These are phyloP conservation scores for Golubevia pallescens DNA, from an alignment of 1,284 basidiomycete genomes.

Conservation along the genomic window DNA sequence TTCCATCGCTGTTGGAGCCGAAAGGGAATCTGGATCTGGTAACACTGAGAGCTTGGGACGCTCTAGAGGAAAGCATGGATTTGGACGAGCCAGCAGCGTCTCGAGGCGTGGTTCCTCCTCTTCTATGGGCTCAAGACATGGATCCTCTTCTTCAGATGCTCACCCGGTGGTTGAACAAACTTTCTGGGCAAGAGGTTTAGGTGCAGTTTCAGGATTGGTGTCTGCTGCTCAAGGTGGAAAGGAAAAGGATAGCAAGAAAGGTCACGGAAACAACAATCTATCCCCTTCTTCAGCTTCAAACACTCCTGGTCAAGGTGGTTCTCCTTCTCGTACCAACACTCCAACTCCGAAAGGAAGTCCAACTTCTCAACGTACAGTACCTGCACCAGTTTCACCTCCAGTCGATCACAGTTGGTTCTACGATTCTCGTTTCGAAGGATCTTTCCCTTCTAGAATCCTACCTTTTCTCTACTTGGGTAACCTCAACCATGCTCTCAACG, in stretches of 20 bases:
- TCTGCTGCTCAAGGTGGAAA: slow-evolving; percentile 2
- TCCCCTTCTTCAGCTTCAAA: not conserved
- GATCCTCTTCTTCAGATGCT: slow-evolving; percentile 4
- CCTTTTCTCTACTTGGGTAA: slow-evolving; percentile 62
- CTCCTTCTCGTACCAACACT: not conserved
- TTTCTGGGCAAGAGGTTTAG: slow-evolving; percentile 20
- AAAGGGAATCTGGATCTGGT: not conserved
- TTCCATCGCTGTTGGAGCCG: not conserved
- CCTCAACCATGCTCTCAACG: slow-evolving; percentile 86
- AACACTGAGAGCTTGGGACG: not conserved
- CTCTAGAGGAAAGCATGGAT: not conserved
- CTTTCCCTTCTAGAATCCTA: slow-evolving; percentile 58
- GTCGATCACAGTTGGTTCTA: slow-evolving; percentile 30
- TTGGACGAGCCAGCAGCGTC: not conserved
- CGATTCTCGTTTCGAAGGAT: slow-evolving; percentile 47
- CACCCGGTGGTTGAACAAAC: slow-evolving; percentile 9
- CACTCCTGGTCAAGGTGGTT: not conserved
- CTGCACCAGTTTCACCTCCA: not conserved
- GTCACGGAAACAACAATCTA: not conserved
- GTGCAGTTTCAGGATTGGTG: slow-evolving; percentile 14
- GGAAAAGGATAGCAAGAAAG: not conserved
- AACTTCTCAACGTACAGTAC: not conserved
- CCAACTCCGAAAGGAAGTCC: not conserved
- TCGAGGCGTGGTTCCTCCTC: not conserved
- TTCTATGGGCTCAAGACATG: not conserved